Conservation (phyloP, 805 yeast genomes). For the Saccharomycopsis amapae region DNA sequence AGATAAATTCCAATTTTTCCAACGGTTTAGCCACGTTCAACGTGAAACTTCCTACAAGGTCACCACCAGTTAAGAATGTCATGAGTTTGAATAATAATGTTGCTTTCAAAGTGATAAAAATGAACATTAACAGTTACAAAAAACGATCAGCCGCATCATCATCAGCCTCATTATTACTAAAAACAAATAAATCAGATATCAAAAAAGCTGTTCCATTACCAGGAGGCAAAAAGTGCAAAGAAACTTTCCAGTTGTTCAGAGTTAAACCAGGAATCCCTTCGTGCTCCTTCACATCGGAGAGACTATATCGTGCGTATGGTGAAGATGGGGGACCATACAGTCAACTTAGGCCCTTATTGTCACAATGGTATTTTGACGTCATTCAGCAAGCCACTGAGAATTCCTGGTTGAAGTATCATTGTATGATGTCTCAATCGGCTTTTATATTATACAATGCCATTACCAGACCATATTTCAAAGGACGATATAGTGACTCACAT, state of each 20-base stretch:
- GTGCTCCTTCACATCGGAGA: neutral
- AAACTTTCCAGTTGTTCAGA: neutral
- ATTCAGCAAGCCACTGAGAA: neutral
- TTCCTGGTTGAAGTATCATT: constrained; percentile 1
- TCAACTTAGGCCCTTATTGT: constrained; percentile 2
- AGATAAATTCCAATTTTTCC: neutral
- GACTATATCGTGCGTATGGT: constrained; percentile 1
- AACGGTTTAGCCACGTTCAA: neutral
- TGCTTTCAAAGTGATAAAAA: neutral
- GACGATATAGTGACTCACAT: neutral
- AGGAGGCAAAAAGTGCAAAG: no score
- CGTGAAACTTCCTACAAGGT: no score
- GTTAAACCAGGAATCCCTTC: neutral
- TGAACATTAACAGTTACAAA: neutral
- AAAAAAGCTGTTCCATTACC: no score
- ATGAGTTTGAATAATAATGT: neutral
- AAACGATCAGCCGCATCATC: no score
- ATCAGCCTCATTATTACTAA: no score
- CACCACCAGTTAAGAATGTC: no score
- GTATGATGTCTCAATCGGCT: constrained; percentile 7
- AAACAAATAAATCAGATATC: no score
- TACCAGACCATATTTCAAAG: neutral
- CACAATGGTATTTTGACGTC: constrained; percentile 5
- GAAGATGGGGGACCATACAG: constrained; percentile 2
- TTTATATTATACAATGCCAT: constrained; percentile 3